Evolutionary conservation across 805 yeast species (phyloP).

Genomic region (Cyberlindnera meyerae): DNA sequence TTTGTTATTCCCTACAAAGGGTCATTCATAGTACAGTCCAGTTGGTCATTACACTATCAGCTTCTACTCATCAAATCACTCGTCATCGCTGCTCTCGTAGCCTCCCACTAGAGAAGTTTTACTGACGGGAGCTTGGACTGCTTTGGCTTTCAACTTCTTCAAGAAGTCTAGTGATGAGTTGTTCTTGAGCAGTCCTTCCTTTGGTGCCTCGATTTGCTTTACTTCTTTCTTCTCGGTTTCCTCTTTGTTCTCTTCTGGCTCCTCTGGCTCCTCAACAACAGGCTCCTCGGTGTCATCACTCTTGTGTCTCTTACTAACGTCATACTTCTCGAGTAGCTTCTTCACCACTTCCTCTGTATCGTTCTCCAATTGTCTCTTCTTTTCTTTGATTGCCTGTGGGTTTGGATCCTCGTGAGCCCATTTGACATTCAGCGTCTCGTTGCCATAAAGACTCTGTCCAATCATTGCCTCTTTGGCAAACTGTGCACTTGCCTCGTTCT

Average conservation of each 20-base stretch:
- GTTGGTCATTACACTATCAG: background rate
- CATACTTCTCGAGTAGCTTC: conserved; percentile 33
- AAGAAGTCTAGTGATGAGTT: conserved; percentile 8
- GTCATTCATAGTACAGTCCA: background rate
- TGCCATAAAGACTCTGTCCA: conserved; percentile 64
- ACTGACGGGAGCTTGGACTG: conserved; percentile 1
- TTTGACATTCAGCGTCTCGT: conserved; percentile 62
- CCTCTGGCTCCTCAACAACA: conserved; percentile 20
- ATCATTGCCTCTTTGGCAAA: conserved; percentile 96
- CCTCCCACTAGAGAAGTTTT: conserved; percentile 4
- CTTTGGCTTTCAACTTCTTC: conserved; percentile 4
- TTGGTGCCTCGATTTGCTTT: conserved; percentile 16
- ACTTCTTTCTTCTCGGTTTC: background rate
- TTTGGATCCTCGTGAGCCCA: conserved; percentile 94
- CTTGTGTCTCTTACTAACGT: conserved; percentile 25
- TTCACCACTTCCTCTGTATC: conserved; percentile 38
- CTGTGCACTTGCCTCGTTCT: conserved; percentile 71
- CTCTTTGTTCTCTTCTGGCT: conserved; percentile 11
- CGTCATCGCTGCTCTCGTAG: conserved; percentile 13
- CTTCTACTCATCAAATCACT: background rate
- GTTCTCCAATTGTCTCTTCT: conserved; percentile 33
- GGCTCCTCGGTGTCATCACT: conserved; percentile 25
- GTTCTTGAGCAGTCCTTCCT: conserved; percentile 1
- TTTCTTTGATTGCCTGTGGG: conserved; percentile 47
- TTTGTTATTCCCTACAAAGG: too few relatives aligned